Evolutionary conservation across 345 rosid species (phyloP), one percentile per base, ranked within the genome.

Genomic region (Raphanus raphanistrum): DNA sequence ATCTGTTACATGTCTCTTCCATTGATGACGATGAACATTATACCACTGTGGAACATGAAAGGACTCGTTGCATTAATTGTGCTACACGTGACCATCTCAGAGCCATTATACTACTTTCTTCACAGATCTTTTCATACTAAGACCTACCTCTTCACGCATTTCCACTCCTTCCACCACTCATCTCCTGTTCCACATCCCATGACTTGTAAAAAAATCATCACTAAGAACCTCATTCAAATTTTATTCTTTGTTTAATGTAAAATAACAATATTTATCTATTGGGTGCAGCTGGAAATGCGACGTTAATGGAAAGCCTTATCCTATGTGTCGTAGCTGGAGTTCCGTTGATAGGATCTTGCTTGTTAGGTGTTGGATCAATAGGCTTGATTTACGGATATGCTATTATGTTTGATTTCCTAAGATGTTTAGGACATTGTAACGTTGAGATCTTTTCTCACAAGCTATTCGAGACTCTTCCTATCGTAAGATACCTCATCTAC

Each of bases 381-480:
- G 79, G 82, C 79, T 45, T 82, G 72, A 76, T 89, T 57, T 90
- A 86, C 80, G 87, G 87, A 58, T 90, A 96, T 72, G 72, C 88
- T 69, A 28, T 86, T 64, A 74, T 48, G 4, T 96, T 93, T 69
- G 99, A 96, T 87, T 88, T 80, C 76, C 71, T 93, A 15, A 90
- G 94, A 79, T 93, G 97, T 70, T 73, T 91, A 82, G 98, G 96
- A 5, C 97, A 96, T 69, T 87, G 84, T 74, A 96, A 96, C 81
- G 88, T 90, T 43, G 99, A 96, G 68, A 64, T 93, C 76, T 81
- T 91, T 71, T 86, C 99, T 4, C 75, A 90, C 70, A 80, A 78
- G 71, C 61, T 88, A 41, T 90, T 93, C 27, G 76, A 85, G 72
- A 68, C 29, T 27, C 74, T 91, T 16, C 97, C 98, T 1, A 72